Base-by-base conservation (phyloP, 1,139 yeast genomes). In the Eremothecium coryli region DNA sequence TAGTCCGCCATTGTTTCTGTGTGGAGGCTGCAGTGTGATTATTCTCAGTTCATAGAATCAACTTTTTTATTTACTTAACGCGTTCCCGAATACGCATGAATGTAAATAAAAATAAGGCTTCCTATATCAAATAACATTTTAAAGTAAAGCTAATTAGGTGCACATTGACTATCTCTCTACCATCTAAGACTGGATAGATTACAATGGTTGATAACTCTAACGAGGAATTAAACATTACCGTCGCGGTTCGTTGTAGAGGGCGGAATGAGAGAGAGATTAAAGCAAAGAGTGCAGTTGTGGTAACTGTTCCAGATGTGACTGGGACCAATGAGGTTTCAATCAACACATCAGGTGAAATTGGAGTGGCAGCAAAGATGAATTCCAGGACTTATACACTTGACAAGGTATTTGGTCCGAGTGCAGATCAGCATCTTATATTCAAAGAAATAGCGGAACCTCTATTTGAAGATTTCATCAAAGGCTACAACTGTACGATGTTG, bases 211-310 rank as follows among this genome's bases (percentile, higher is more conserved):
- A 27, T 27, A 14, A 27, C 14, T n/a, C 22, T n/a, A 16, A 17
- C 6, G 58, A 54, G 24, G 59, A 54, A 34, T 38, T 55, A 33
- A 71, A 81, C 51, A 81, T 82, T 36, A 80, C 80, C 48, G 96
- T 88, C 17, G 82, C 82, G 2, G 94, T 86, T 17, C 71, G 97
- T 45, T 86, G 96, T 54, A 69, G 97, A 35, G 93, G 84, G 2
- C 66, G 97, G 30, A 84, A 75, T 48, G 66, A 70, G 26, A 71
- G 79, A 35, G 96, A 86, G 50, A 65, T 79, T 7, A 64, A 66
- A 20, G 75, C 81, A 11, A 81, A 80, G 45, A 76, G 86, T 35
- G 78, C 86, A 2, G 77, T 80, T 5, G 78, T 85, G 9, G 81
- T 85, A 2, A 73, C 73, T 15, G 65, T 79, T 22, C 71, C 79